A percentile compares a stretch with the other conserved stretches of the same genome.
phyloP scores from a whole-genome alignment of 2,329 filamentous ascomycete genomes.

The Thermomyces lanuginosus region DNA sequence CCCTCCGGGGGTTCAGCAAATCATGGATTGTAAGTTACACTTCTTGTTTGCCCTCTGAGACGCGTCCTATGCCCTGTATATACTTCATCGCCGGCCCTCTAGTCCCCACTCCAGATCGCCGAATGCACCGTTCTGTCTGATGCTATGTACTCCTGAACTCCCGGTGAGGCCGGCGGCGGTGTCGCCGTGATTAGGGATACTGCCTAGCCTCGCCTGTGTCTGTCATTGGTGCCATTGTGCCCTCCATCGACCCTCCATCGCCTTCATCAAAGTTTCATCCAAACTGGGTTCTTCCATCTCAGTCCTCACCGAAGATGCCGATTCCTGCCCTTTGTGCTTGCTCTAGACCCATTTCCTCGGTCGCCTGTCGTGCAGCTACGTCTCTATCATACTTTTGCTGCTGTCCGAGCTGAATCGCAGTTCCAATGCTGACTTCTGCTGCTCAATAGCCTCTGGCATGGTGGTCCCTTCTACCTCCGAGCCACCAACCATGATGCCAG shows the following conservation, averaged over 20 bases:
- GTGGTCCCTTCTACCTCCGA: constrained; percentile 28
- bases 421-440: constrained; percentile 28
- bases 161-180: neutral
- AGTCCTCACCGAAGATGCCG: constrained; percentile 14
- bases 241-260: constrained; percentile 13
- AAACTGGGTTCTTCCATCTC: constrained; percentile 21
- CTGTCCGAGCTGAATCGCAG: constrained; percentile 10
- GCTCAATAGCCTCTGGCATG: constrained; percentile 27
- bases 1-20: constrained; percentile 32
- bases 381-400: constrained; percentile 9
- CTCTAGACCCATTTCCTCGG: constrained; percentile 12
- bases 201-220: constrained; percentile 7
- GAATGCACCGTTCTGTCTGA: no score
- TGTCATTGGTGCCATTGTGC: constrained; percentile 8
- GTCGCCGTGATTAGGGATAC: constrained; percentile 7
- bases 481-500: constrained; percentile 16
- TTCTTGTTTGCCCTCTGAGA: no score
- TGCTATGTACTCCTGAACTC: neutral
- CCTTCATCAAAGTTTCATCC: constrained; percentile 24
- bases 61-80: constrained; percentile 19
- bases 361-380: constrained; percentile 20
- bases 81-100: constrained; percentile 24
- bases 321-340: constrained; percentile 8
- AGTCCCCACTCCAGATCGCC: constrained; percentile 12
- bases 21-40: constrained; percentile 43